Evolutionary conservation across 495 filamentous ascomycete genomes (phyloP), one percentile per base, ranked within the genome.

Genomic region (Cryomyces antarcticus): DNA sequence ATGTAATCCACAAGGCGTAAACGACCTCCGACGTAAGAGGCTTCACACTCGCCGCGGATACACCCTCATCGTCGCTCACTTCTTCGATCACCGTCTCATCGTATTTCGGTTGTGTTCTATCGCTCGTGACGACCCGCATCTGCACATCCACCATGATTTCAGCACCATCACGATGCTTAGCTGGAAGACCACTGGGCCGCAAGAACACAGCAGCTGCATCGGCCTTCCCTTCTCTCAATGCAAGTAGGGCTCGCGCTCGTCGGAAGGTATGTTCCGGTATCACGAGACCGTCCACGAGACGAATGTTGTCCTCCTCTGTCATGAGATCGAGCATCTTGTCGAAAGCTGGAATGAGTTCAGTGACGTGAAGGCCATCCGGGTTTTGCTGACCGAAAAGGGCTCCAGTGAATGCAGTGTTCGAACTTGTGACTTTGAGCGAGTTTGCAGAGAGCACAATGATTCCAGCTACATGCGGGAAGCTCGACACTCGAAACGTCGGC

Each of bases 1-100:
- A 97, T 4, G 87, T 96, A 39, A 97, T 77, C 89, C 89, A 97
- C 24, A 97, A 62, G 12, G 89, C 89, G 62, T 86, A 96, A 5
- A 96, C 87, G 31, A 93, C 66, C 52, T 94, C 85, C 1, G 80
- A 72, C 34, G 75, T 63, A 5, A 66, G 62, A 2, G 56, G 60
- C 11, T 66, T 61, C 42, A 59, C 55, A 36, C 48, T 53, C 28
- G 63, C 60, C 31, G 65, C 63, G 31, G 57, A 27, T 24, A 10
- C 60, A 10, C 59, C 54, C 31, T 62, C 62, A 17, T 73, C 70
- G 28, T 71, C 69, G 45, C 63, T 69, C 24, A 46, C 48, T 49
- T 72, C 69, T n/a, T 57, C 51, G 39, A 67, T 63, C 6, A 66
- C 58, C 41, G 62, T 46, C 39, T 70, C 63, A 35, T 61, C 62